Percentiles rank a stretch among this genome's conserved stretches.
Evolutionary conservation across 1,284 basidiomycete genomes (phyloP).

Genomic region (Coriolopsis trogii): DNA sequence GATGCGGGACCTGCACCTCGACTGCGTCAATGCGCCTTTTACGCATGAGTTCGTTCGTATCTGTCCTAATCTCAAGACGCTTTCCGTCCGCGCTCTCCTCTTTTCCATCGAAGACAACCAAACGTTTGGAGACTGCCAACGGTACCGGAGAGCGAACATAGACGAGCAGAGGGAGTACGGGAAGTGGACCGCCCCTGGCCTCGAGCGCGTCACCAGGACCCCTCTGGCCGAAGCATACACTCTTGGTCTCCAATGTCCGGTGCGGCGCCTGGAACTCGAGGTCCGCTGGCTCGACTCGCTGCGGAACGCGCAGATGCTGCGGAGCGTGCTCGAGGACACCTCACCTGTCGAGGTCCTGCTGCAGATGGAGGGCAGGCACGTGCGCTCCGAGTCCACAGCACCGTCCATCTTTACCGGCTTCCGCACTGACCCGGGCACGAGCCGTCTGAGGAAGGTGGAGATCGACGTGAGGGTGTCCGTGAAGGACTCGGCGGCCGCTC

Average conservation of each 20-base stretch:
- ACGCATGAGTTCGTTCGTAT: background rate
- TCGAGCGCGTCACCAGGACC: background rate
- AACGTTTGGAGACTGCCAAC: background rate
- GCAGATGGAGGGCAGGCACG: too few relatives aligned
- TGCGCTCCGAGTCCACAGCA: too few relatives aligned
- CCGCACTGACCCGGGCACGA: too few relatives aligned
- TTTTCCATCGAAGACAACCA: background rate
- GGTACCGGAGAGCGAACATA: background rate
- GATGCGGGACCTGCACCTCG: background rate
- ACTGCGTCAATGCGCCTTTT: background rate
- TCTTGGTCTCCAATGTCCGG: background rate
- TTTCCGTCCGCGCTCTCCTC: background rate
- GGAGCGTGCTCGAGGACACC: too few relatives aligned
- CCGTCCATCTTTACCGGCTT: too few relatives aligned
- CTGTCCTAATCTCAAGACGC: background rate
- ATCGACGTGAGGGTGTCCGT: too few relatives aligned
- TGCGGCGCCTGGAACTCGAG: background rate
- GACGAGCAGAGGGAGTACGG: background rate
- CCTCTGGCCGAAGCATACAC: background rate
- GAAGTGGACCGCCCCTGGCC: background rate
- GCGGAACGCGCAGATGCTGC: too few relatives aligned
- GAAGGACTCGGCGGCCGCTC: too few relatives aligned
- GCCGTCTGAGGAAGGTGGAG: too few relatives aligned
- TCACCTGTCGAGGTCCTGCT: too few relatives aligned
- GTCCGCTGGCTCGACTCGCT: too few relatives aligned